phyloP scores from a whole-genome alignment of 106 monocot species.

The Dendrobium catenatum region DNA sequence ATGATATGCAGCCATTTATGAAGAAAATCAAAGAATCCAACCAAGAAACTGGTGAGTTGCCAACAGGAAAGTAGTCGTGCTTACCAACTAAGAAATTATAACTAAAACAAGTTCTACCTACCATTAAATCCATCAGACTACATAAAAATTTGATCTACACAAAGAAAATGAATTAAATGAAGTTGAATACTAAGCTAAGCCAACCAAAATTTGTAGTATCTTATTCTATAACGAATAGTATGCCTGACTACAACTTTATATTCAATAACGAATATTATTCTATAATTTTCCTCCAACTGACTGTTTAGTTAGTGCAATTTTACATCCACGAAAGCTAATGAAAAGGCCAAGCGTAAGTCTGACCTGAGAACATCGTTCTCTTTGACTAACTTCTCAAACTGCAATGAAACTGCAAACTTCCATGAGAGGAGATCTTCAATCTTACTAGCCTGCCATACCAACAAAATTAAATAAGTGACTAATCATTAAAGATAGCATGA shows the following conservation, averaged over 20 bases:
- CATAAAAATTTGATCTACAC: no score
- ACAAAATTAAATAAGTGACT: neutral
- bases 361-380: slow-evolving; percentile 68
- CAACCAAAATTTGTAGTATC: neutral
- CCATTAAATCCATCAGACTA: no score
- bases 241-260: neutral
- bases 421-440: slow-evolving; percentile 52
- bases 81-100: no score
- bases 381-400: slow-evolving; percentile 40
- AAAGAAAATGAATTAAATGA: no score
- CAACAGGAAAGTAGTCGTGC: no score
- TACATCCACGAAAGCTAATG: neutral
- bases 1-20: neutral
- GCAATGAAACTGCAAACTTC: slow-evolving; percentile 43
- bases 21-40: neutral
- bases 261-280: neutral
- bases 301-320: neutral
- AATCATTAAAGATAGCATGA: neutral
- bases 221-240: neutral
- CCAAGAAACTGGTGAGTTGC: no score
- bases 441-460: slow-evolving; percentile 39
- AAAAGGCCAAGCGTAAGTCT: slow-evolving; percentile 5
- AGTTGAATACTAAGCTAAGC: no score
- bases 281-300: neutral
- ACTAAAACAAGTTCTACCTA: no score